A percentile compares a stretch with the other conserved stretches of the same genome.
phyloP scores from a whole-genome alignment of 148 eudicot genomes.

The Simmondsia chinensis region DNA sequence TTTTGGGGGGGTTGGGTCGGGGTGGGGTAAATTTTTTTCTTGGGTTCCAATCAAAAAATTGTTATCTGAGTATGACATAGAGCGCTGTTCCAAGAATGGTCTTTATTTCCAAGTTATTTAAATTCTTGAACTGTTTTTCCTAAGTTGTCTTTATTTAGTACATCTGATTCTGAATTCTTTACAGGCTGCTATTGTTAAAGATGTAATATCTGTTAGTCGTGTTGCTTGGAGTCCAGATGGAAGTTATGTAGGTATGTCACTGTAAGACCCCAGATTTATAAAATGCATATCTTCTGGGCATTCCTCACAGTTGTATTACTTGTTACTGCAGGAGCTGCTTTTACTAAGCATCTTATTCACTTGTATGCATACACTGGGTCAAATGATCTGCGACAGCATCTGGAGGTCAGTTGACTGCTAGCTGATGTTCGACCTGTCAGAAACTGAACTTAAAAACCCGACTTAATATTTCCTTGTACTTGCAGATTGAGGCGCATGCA shows the following conservation, averaged over 20 bases:
- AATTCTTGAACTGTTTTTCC: no score
- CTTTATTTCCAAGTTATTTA: no score
- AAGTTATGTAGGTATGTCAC: constrained; percentile 55
- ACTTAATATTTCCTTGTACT: constrained; percentile 4
- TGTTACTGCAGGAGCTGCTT: constrained; percentile 88
- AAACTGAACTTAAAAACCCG: background rate
- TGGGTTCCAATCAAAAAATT: no score
- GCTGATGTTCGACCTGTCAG: constrained; percentile 1
- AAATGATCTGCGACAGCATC: constrained; percentile 66
- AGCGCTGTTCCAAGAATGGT: background rate
- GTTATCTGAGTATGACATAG: background rate
- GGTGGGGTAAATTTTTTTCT: no score
- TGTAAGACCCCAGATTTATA: no score
- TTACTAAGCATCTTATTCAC: constrained; percentile 67
- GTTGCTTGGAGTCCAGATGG: constrained; percentile 94
- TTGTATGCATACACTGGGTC: constrained; percentile 63
- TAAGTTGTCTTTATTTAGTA: no score
- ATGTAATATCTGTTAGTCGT: constrained; percentile 52
- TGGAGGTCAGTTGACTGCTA: constrained; percentile 45
- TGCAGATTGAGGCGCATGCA: constrained; percentile 76
- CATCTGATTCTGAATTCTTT: constrained; percentile 9
- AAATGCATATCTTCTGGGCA: no score
- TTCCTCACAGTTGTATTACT: background rate
- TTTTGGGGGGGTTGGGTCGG: background rate
- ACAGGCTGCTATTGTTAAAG: constrained; percentile 63